Evolutionary conservation across 2,329 filamentous ascomycete genomes (phyloP).

Genomic region (Xylariaceae sp.): DNA sequence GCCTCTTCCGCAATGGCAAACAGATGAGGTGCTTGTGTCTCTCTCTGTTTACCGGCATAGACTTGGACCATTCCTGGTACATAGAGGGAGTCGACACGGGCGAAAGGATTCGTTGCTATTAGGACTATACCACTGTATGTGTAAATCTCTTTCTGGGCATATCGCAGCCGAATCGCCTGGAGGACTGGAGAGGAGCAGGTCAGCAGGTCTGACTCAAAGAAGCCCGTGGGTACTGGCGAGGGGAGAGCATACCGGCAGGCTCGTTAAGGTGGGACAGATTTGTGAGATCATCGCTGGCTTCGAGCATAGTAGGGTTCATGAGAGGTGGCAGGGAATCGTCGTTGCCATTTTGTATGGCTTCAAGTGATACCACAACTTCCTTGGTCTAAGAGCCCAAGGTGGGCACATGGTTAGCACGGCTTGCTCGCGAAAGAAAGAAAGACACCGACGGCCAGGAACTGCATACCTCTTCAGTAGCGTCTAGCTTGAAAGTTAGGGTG

Average conservation of each 20-base stretch:
- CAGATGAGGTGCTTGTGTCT: constrained; percentile 93
- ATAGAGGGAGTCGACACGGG: constrained; percentile 94
- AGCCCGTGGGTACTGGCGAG: constrained; percentile 3
- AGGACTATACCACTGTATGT: constrained; percentile 98
- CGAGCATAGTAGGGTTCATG: constrained; percentile 97
- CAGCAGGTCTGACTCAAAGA: constrained; percentile 20
- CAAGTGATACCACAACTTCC: constrained; percentile 69
- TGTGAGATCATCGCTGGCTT: constrained; percentile 96
- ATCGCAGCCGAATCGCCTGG: constrained; percentile 94
- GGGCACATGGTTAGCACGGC: constrained; percentile 18
- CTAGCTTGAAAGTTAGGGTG: constrained; percentile 78
- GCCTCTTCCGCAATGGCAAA: constrained; percentile 99
- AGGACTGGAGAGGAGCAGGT: constrained; percentile 57
- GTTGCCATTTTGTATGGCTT: constrained; percentile 70
- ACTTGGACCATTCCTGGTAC: constrained; percentile 99
- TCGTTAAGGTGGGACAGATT: constrained; percentile 98
- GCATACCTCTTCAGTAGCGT: constrained; percentile 76
- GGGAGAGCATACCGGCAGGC: constrained; percentile 65
- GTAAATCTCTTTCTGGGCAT: constrained; percentile 98
- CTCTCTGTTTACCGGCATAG: constrained; percentile 93
- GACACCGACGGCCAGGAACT: not conserved
- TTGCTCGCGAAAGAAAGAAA: not conserved
- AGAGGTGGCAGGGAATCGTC: constrained; percentile 78
- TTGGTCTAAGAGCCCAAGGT: constrained; percentile 54
- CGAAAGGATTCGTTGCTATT: constrained; percentile 97